phyloP scores from a whole-genome alignment of 1,139 yeast genomes.

The Meyerozyma sp. region DNA sequence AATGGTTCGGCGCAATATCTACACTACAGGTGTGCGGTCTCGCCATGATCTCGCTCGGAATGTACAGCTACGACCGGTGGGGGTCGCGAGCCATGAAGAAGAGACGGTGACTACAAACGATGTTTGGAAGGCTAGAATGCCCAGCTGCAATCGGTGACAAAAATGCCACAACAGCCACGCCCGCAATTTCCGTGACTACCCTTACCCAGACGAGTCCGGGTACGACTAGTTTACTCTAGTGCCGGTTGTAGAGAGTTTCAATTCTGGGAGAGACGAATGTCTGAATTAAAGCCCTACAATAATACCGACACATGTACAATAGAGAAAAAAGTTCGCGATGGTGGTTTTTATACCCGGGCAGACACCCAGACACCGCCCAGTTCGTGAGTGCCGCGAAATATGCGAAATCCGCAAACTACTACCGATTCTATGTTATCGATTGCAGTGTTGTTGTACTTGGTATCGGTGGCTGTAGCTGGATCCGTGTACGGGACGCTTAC shows the following conservation, averaged over 20 bases:
- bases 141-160: constrained; percentile 21
- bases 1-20: constrained; percentile 26
- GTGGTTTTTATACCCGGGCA: constrained; percentile 5
- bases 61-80: constrained; percentile 39
- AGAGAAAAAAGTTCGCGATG: constrained; percentile 14
- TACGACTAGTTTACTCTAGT: constrained; percentile 40
- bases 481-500: constrained; percentile 16
- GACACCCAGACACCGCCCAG: not conserved
- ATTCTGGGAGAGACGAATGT: constrained; percentile 25
- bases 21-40: constrained; percentile 27
- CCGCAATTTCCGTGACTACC: constrained; percentile 43
- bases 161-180: constrained; percentile 22
- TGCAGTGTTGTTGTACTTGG: constrained; percentile 1
- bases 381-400: too few relatives aligned
- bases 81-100: constrained; percentile 17
- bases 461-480: constrained; percentile 8
- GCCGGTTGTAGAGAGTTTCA: constrained; percentile 52
- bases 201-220: constrained; percentile 10
- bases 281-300: constrained; percentile 46
- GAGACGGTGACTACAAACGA: constrained; percentile 3
- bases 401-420: not conserved
- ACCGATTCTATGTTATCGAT: not conserved
- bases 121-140: constrained; percentile 49
- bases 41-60: constrained; percentile 25
- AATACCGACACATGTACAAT: constrained; percentile 51